phyloP scores from a whole-genome alignment of 306 rosid species.

The Lathyrus tuberosus region DNA sequence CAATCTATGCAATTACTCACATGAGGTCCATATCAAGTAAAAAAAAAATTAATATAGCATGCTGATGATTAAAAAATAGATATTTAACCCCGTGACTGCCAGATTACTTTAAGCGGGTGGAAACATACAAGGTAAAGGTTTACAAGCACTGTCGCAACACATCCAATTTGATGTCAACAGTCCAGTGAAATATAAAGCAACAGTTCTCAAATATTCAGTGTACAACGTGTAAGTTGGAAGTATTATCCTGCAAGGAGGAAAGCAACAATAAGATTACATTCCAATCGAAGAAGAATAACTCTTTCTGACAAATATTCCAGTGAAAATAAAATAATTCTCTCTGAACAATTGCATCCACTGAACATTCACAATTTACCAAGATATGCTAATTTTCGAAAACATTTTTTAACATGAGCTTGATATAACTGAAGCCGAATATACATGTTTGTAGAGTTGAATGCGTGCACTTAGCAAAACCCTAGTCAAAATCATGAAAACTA shows the following conservation, averaged over 20 bases:
- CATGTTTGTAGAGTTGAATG: constrained; percentile 27
- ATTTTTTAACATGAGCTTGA: constrained; percentile 3
- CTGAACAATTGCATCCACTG: constrained; percentile 20
- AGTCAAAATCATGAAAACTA: constrained; percentile 2
- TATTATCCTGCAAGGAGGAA: constrained; percentile 35
- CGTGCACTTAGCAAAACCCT: neutral
- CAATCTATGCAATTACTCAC: constrained; percentile 17
- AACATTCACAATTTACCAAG: constrained; percentile 12
- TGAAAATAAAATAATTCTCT: constrained; percentile 28
- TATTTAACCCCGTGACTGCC: constrained; percentile 21
- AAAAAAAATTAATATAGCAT: constrained; percentile 19
- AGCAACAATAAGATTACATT: constrained; percentile 22
- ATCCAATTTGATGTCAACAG: constrained; percentile 38
- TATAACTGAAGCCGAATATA: constrained; percentile 17
- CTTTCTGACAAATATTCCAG: constrained; percentile 24
- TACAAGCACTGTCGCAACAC: constrained; percentile 38
- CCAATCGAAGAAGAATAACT: constrained; percentile 31
- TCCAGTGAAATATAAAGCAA: constrained; percentile 26
- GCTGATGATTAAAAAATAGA: neutral
- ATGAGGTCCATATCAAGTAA: constrained; percentile 10
- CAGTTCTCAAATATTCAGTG: constrained; percentile 35
- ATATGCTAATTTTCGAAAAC: constrained; percentile 24
- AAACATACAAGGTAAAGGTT: constrained; percentile 42
- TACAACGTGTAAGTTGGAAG: constrained; percentile 25
- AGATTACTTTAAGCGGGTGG: constrained; percentile 32